A percentile compares a stretch with the other conserved stretches of the same genome.
Evolutionary conservation across 2,329 filamentous ascomycete genomes (phyloP).

Genomic region (Ophiostoma sp.): DNA sequence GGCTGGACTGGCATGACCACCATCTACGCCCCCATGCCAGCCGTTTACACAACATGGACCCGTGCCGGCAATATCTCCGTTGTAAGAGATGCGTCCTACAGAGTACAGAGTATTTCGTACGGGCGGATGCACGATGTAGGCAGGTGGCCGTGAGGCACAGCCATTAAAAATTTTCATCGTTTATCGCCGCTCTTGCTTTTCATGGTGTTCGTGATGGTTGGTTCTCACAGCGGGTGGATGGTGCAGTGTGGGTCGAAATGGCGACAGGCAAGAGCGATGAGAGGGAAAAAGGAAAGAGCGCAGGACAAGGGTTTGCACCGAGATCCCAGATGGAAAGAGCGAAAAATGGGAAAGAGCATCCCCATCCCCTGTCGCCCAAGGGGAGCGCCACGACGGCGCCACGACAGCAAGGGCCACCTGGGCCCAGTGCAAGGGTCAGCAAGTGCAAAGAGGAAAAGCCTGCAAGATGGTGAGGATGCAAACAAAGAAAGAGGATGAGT

Average conservation of each 20-base stretch:
- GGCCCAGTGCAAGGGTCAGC: not conserved
- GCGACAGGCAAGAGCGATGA: not conserved
- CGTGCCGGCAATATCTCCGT: not conserved
- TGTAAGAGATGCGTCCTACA: not conserved
- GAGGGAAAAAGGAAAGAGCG: not conserved
- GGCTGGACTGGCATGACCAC: conserved; percentile 3
- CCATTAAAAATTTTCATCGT: not conserved
- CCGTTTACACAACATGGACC: not conserved
- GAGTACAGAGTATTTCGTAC: not conserved
- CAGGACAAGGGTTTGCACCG: not conserved
- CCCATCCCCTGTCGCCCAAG: conserved; percentile 1
- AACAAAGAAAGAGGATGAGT: not conserved
- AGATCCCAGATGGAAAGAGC: not conserved
- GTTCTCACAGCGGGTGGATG: not conserved
- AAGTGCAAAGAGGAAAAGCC: not conserved
- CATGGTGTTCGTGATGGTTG: not conserved
- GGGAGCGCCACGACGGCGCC: conserved; percentile 11
- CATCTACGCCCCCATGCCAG: not conserved
- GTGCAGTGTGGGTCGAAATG: not conserved
- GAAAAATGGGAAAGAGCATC: not conserved
- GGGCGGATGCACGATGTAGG: not conserved
- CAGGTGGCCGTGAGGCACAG: not conserved
- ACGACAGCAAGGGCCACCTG: conserved; percentile 10
- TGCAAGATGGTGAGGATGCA: not conserved
- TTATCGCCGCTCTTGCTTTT: not conserved